Conservation (phyloP, 2,329 filamentous ascomycete species). For the Albifimbria verrucaria region DNA sequence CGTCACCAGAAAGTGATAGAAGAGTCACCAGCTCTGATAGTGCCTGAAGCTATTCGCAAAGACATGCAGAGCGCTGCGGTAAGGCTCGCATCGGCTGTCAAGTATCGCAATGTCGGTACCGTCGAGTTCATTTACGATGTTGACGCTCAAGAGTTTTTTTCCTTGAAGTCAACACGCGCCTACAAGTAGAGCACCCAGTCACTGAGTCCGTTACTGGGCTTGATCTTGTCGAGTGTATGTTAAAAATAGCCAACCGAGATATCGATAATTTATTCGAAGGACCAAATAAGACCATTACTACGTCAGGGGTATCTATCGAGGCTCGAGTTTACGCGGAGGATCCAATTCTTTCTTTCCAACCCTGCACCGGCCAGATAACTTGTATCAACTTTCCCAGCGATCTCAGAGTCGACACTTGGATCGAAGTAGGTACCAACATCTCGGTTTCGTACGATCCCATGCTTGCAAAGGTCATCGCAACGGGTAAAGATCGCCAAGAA, state of each 20-base stretch:
- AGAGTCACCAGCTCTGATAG: conserved; percentile 36
- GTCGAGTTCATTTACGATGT: conserved; percentile 43
- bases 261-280: conserved; percentile 13
- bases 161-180: conserved; percentile 44
- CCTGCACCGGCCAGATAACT: conserved; percentile 56
- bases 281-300: neutral
- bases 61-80: conserved; percentile 35
- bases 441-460: conserved; percentile 75
- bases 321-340: conserved; percentile 44
- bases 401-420: conserved; percentile 62
- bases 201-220: conserved; percentile 75
- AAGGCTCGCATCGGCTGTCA: conserved; percentile 29
- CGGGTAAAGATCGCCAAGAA: conserved; percentile 54
- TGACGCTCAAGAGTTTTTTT: conserved; percentile 36
- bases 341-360: conserved; percentile 54
- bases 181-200: conserved; percentile 47
- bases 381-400: conserved; percentile 52
- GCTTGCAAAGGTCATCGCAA: conserved; percentile 71
- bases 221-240: conserved; percentile 61
- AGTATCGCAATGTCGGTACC: conserved; percentile 39
- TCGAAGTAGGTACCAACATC: conserved; percentile 66
- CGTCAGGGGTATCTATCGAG: conserved; percentile 32
- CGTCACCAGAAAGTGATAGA: conserved; percentile 52
- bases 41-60: conserved; percentile 24
- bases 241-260: conserved; percentile 25